Evolutionary conservation across 371 early-diverging fungal genomes (phyloP).

Genomic region (Mucor mucedo): DNA sequence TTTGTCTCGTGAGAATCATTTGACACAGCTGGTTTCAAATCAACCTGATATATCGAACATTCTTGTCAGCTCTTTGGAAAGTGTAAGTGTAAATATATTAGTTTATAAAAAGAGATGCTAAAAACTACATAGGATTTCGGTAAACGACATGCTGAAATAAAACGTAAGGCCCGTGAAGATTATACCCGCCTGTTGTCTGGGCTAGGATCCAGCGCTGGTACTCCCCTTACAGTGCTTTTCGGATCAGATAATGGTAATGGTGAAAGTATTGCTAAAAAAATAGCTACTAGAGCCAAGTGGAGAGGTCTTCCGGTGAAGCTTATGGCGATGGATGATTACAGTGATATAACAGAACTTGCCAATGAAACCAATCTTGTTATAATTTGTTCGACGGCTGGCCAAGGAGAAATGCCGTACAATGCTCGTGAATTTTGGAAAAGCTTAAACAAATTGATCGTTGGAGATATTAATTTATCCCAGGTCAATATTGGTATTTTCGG

Average conservation of each 20-base stretch:
- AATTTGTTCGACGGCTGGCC: constrained; percentile 86
- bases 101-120: not conserved
- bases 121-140: constrained; percentile 35
- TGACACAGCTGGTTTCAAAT: constrained; percentile 69
- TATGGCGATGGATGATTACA: constrained; percentile 78
- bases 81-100: constrained; percentile 28
- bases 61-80: constrained; percentile 50
- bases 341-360: constrained; percentile 72
- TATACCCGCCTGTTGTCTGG: constrained; percentile 66
- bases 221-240: constrained; percentile 79
- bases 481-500: constrained; percentile 80
- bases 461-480: constrained; percentile 68
- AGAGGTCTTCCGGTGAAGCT: constrained; percentile 76
- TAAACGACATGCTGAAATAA: constrained; percentile 53
- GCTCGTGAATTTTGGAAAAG: constrained; percentile 85
- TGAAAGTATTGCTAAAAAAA: constrained; percentile 77
- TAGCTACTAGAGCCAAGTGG: constrained; percentile 75
- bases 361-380: constrained; percentile 75
- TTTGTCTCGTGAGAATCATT: constrained; percentile 78
- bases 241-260: constrained; percentile 91
- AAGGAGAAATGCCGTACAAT: constrained; percentile 93
- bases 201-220: constrained; percentile 58
- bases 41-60: constrained; percentile 62
- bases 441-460: constrained; percentile 50
- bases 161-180: constrained; percentile 57